These are phyloP conservation scores for Amanita pallidorosea DNA, from an alignment of 768 basidiomycete genomes.

Conservation along the genomic window DNA sequence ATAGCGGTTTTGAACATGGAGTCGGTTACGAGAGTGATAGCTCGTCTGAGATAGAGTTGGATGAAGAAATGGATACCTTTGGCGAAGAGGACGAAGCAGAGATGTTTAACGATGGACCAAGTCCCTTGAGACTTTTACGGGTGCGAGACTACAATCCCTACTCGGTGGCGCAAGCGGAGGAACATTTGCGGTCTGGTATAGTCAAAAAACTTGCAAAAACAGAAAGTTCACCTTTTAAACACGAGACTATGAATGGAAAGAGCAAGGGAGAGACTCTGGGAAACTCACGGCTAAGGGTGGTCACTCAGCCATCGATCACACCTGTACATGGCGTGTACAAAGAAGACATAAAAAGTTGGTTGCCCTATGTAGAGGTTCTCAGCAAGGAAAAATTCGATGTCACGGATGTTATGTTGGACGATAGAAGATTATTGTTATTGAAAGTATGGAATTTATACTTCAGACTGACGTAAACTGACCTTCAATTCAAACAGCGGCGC, in stretches of 20 bases:
- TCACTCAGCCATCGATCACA: constrained; percentile 29
- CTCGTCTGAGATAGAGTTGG: constrained; percentile 7
- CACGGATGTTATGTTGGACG: constrained; percentile 51
- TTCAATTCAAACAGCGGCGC: constrained; percentile 22
- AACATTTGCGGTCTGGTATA: not conserved
- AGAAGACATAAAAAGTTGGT: constrained; percentile 32
- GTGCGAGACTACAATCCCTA: constrained; percentile 29
- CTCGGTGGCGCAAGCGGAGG: constrained; percentile 10
- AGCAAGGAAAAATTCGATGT: constrained; percentile 37
- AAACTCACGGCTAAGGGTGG: constrained; percentile 21
- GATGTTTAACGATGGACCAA: constrained; percentile 1
- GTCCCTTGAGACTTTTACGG: constrained; percentile 15
- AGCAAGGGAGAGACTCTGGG: constrained; percentile 13
- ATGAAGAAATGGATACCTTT: constrained; percentile 6
- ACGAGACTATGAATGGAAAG: constrained; percentile 12
- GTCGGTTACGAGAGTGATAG: constrained; percentile 1
- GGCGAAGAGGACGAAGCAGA: constrained; percentile 3
- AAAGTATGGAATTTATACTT: constrained; percentile 23
- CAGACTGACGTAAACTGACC: constrained; percentile 1
- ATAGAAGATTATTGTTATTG: constrained; percentile 34
- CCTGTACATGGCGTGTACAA: constrained; percentile 34
- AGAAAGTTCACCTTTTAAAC: not conserved
- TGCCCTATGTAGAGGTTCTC: constrained; percentile 42
- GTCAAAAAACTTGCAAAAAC: not conserved
- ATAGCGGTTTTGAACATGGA: constrained; percentile 5